phyloP scores from a whole-genome alignment of 768 basidiomycete species.

The Amanita inopinata region DNA sequence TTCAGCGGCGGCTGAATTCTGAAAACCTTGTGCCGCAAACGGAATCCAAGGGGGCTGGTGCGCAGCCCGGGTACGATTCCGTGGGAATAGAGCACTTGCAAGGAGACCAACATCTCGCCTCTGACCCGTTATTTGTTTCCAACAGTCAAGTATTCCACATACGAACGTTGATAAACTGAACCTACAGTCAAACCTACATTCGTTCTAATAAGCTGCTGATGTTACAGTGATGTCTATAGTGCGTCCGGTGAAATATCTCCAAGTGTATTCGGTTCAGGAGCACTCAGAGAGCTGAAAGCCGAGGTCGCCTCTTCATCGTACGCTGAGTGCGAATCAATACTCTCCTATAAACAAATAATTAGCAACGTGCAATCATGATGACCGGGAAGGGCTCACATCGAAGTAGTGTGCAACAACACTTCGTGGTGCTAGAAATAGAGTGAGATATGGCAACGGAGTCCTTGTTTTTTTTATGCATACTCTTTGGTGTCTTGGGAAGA shows the following conservation, averaged over 20 bases:
- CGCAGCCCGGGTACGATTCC: too few species aligned
- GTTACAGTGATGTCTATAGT: slow-evolving; percentile 26
- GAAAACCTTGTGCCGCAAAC: too few species aligned
- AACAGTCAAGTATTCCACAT: slow-evolving; percentile 1
- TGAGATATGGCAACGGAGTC: not conserved
- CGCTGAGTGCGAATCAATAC: slow-evolving; percentile 63
- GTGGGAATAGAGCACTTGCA: too few species aligned
- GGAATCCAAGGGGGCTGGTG: too few species aligned
- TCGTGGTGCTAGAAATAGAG: slow-evolving; percentile 54
- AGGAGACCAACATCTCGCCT: too few species aligned
- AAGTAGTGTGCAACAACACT: slow-evolving; percentile 89
- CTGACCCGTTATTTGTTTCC: too few species aligned
- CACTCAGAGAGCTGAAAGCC: slow-evolving; percentile 49
- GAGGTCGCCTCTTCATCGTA: slow-evolving; percentile 64
- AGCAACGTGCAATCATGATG: not conserved
- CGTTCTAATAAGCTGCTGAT: not conserved
- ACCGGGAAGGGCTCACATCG: slow-evolving; percentile 47
- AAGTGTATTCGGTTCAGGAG: slow-evolving; percentile 44
- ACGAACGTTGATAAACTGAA: not conserved
- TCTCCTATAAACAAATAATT: slow-evolving; percentile 40
- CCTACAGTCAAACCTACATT: not conserved
- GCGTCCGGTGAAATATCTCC: slow-evolving; percentile 69
- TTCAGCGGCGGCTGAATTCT: too few species aligned
- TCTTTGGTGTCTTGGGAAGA: slow-evolving; percentile 88
- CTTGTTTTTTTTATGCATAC: slow-evolving; percentile 34